Percentiles rank a stretch among this genome's conserved stretches.
Conservation (phyloP, 2,329 filamentous ascomycete species). For the Colletotrichum sp. region DNA sequence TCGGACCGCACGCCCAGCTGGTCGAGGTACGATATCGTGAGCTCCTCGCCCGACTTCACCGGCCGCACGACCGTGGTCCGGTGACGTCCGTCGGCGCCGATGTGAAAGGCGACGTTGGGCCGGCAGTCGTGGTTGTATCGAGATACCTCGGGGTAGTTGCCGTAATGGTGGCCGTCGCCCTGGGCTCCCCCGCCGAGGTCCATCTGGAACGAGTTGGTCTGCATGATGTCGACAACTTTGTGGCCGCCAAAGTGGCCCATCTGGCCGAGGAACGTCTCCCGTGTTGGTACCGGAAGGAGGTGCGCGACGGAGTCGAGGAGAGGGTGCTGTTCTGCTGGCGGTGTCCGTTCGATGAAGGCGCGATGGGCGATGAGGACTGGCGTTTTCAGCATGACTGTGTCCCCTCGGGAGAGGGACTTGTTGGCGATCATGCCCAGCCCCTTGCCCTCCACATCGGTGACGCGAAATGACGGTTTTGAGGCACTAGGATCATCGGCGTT, state of each 20-base stretch:
- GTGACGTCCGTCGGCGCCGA: conserved; percentile 39
- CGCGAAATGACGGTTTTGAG: conserved; percentile 19
- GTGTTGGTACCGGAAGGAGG: neutral
- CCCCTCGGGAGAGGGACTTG: conserved; percentile 23
- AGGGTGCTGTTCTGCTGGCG: neutral
- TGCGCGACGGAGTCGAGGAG: conserved; percentile 7
- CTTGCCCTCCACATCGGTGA: conserved; percentile 25
- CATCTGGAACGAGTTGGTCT: conserved; percentile 23
- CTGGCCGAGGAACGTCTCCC: conserved; percentile 12
- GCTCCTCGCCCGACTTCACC: conserved; percentile 44
- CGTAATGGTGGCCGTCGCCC: conserved; percentile 18
- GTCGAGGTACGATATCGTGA: conserved; percentile 48
- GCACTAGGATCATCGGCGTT: neutral
- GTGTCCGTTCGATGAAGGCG: conserved; percentile 17
- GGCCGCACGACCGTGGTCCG: conserved; percentile 39
- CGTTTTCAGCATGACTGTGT: conserved; percentile 12
- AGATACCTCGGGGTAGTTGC: conserved; percentile 25
- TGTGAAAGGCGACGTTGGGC: conserved; percentile 47
- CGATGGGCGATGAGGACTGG: conserved; percentile 20
- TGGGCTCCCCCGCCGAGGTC: conserved; percentile 14
- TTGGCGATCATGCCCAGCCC: conserved; percentile 28
- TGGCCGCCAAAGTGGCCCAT: conserved; percentile 18
- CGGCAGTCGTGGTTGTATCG: conserved; percentile 51
- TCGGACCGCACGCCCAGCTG: conserved; percentile 23
- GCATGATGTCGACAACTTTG: conserved; percentile 19